Base-by-base conservation (phyloP, 345 rosid genomes). In the Passiflora organensis region DNA sequence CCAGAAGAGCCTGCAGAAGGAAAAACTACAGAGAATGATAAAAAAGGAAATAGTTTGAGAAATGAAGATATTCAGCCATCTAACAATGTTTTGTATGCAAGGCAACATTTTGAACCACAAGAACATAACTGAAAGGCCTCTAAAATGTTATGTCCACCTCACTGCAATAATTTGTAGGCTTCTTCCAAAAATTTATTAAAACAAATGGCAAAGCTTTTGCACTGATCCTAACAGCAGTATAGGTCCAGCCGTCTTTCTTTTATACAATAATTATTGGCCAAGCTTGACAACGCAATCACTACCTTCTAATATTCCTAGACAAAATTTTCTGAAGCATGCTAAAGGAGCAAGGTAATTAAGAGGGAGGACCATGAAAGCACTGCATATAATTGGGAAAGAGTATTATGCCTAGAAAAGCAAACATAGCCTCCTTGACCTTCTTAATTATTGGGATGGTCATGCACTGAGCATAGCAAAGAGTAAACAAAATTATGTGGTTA, bases 1-100 rank as follows among this genome's bases (percentile, higher is more conserved):
- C 96, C 66, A 93, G 83, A 58, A 93, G 87, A 80, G 94, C 84
- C 96, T 91, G 82, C 53, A 25, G 59, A 9, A 75, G 51, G 45
- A n/a, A 55, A 19, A 32, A n/a, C 38, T 24, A 20, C 20, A 36
- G 20, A 20, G 65, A 6, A 43, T 13, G 41, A 15, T 43, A 6
- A 13, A 16, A 14, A 47, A 15, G 6, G 6, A 10, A 25, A 25
- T 28, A 16, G 16, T 3, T 22, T 32, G 5, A n/a, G n/a, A 2
- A 56, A 37, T 15, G 24, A 19, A 48, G 51, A 62, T 6, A 28
- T 14, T n/a, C 15, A 36, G 19, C 62, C 23, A 47, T 9, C 50
- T 38, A 44, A 46, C 10, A 15, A 43, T 6, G 25, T 13, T 51
- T 51, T 22, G 17, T 17, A 10, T 49, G 1, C n/a, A 12, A 62